Evolutionary conservation across 202 grass and related monocot species (phyloP).

Genomic region (Schoenoplectus triqueter): DNA sequence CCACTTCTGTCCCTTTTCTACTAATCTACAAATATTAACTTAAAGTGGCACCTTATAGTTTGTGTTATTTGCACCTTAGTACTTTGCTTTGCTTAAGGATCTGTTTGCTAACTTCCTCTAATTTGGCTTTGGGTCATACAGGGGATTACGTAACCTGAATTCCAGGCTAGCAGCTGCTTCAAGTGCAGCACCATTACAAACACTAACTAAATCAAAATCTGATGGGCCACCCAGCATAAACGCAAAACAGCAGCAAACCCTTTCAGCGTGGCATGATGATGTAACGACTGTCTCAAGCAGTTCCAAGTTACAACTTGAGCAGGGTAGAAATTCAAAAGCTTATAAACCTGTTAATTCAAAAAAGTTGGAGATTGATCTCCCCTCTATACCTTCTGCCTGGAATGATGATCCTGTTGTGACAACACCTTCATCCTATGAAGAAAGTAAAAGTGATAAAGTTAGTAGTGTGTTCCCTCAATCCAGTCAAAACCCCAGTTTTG

Average conservation of each 20-base stretch:
- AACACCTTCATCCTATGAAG: conserved; percentile 44
- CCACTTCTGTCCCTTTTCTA: too few relatives aligned
- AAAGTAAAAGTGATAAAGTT: conserved; percentile 25
- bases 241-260: conserved; percentile 45
- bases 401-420: conserved; percentile 64
- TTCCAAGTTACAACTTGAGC: conserved; percentile 51
- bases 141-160: conserved; percentile 69
- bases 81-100: not conserved
- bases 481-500: conserved; percentile 10
- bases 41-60: conserved; percentile 1
- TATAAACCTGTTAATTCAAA: conserved; percentile 67
- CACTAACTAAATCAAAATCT: conserved; percentile 59
- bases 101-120: not conserved
- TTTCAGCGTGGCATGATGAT: conserved; percentile 86
- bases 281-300: conserved; percentile 44
- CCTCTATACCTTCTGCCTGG: conserved; percentile 77
- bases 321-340: conserved; percentile 51
- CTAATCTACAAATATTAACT: too few relatives aligned
- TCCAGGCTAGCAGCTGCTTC: conserved; percentile 39
- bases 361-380: conserved; percentile 65
- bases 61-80: not conserved
- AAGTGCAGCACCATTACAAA: conserved; percentile 49
- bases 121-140: conserved; percentile 33
- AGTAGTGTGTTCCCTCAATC: conserved; percentile 29
- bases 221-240: conserved; percentile 46